These are phyloP conservation scores for Talaromyces thailandensis DNA, from an alignment of 495 filamentous ascomycete species.

Conservation along the genomic window DNA sequence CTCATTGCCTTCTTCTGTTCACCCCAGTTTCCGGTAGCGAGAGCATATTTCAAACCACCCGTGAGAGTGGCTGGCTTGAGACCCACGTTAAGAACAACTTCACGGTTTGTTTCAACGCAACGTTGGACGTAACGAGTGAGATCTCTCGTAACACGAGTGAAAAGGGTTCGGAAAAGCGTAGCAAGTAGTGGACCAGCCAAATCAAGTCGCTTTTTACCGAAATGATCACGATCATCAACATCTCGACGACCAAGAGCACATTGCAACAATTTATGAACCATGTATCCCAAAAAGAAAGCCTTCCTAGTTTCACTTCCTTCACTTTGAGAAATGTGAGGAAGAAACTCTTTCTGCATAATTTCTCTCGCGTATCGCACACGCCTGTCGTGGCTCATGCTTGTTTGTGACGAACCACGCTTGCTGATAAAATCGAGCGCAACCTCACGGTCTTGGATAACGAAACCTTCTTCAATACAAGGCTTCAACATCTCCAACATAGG, in stretches of 20 bases:
- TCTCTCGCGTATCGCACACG: constrained; percentile 87
- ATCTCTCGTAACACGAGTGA: constrained; percentile 79
- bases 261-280: constrained; percentile 91
- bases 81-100: constrained; percentile 82
- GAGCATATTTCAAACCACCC: constrained; percentile 88
- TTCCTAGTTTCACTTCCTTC: constrained; percentile 96
- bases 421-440: constrained; percentile 95
- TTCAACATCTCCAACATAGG: constrained; percentile 97
- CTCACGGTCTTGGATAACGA: constrained; percentile 90
- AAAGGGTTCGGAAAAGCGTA: constrained; percentile 82
- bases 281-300: constrained; percentile 97
- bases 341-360: constrained; percentile 90
- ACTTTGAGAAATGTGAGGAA: constrained; percentile 91
- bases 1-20: constrained; percentile 96
- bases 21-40: constrained; percentile 99
- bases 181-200: constrained; percentile 90
- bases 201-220: constrained; percentile 96
- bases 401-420: constrained; percentile 68
- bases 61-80: constrained; percentile 87
- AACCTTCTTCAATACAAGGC: constrained; percentile 92
- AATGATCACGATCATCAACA: constrained; percentile 95
- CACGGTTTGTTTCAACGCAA: constrained; percentile 77
- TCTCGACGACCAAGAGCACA: constrained; percentile 85
- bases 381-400: constrained; percentile 66
- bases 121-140: constrained; percentile 82